These are phyloP conservation scores for Ophiostoma tasmaniense DNA, from an alignment of 2,329 filamentous ascomycete species.

Conservation along the genomic window DNA sequence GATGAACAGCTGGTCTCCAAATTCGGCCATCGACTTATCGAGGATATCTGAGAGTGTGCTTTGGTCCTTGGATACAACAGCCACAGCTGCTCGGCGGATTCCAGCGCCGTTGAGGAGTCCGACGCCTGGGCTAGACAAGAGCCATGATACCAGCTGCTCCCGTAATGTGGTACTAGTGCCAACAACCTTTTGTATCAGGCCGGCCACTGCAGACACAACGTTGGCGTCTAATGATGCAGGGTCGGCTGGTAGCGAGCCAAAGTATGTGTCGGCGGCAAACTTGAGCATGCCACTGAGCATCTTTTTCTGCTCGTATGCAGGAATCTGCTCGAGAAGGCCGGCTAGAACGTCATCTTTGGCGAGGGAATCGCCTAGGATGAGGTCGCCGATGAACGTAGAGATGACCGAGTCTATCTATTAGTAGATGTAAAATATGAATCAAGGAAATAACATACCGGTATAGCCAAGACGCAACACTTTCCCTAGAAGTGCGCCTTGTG, in stretches of 20 bases:
- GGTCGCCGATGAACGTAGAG: conserved; percentile 27
- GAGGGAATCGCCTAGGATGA: conserved; percentile 25
- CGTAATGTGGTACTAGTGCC: conserved; percentile 40
- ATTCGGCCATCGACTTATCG: conserved; percentile 61
- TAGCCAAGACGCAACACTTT: conserved; percentile 66
- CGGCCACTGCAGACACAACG: conserved; percentile 49
- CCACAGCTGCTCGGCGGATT: conserved; percentile 58
- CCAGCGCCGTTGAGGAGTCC: conserved; percentile 53
- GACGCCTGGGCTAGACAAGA: conserved; percentile 54
- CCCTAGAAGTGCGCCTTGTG: conserved; percentile 42
- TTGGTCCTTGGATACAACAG: conserved; percentile 42
- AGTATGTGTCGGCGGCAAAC: conserved; percentile 37
- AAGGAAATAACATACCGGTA: conserved; percentile 47
- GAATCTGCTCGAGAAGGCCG: conserved; percentile 30
- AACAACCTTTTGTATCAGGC: conserved; percentile 45
- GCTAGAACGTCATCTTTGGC: conserved; percentile 23
- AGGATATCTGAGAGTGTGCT: conserved; percentile 47
- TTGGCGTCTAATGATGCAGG: conserved; percentile 21
- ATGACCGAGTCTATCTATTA: conserved; percentile 35
- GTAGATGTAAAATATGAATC: too few species aligned
- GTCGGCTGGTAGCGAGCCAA: conserved; percentile 23
- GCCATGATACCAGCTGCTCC: conserved; percentile 53
- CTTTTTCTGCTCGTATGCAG: conserved; percentile 37
- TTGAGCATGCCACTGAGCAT: conserved; percentile 34
- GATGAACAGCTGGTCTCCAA: conserved; percentile 81